Conservation (phyloP, 306 rosid species). For the Cicer arietinum region DNA sequence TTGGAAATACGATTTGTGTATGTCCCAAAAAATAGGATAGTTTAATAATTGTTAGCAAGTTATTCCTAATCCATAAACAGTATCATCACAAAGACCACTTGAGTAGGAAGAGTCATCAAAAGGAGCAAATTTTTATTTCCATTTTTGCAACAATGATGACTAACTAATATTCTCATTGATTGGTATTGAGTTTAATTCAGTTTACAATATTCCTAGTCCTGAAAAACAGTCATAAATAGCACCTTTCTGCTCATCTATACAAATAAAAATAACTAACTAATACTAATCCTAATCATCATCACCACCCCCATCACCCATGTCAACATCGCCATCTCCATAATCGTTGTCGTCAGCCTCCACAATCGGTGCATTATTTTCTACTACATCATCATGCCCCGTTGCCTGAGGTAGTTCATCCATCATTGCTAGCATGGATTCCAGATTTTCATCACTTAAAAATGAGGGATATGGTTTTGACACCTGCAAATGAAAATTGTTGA, state of each 20-base stretch:
- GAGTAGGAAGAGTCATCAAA: neutral
- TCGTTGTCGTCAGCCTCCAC: conserved; percentile 45
- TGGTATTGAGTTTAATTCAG: neutral
- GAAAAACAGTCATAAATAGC: neutral
- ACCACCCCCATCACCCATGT: conserved; percentile 40
- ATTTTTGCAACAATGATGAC: neutral
- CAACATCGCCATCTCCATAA: conserved; percentile 49
- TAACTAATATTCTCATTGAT: neutral
- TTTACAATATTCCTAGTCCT: neutral
- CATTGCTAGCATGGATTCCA: conserved; percentile 56
- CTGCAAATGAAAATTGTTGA: conserved; percentile 49
- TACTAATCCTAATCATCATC: conserved; percentile 43
- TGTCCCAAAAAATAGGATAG: too few relatives aligned
- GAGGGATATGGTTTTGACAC: conserved; percentile 73
- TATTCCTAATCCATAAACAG: neutral
- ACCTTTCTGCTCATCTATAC: conserved; percentile 26
- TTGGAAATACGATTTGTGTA: too few relatives aligned
- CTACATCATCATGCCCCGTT: neutral
- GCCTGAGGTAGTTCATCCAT: conserved; percentile 24
- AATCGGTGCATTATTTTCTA: neutral
- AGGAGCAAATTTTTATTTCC: neutral
- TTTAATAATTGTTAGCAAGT: too few relatives aligned
- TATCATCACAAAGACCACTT: neutral
- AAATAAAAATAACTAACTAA: neutral
- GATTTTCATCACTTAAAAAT: conserved; percentile 71